Evolutionary conservation across 768 basidiomycete genomes (phyloP).

Genomic region (Lepiota brunneoincarnata): DNA sequence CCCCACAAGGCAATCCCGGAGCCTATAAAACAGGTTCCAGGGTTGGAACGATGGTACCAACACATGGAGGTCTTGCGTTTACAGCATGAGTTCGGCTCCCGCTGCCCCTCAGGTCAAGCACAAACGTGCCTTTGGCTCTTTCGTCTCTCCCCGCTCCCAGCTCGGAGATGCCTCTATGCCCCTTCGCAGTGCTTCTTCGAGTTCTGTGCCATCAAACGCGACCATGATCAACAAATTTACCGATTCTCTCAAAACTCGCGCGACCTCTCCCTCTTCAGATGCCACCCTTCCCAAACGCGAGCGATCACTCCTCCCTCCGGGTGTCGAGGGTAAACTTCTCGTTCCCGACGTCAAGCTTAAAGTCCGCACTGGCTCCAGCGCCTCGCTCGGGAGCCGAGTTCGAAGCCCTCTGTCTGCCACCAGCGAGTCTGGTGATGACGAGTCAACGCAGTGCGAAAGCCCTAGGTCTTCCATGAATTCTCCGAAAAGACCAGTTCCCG

Average conservation of each 20-base stretch:
- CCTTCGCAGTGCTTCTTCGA: conserved; percentile 8
- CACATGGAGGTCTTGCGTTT: conserved; percentile 61
- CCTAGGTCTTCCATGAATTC: conserved; percentile 20
- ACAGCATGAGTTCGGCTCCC: conserved; percentile 44
- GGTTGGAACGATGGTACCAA: conserved; percentile 67
- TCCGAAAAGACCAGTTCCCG: conserved; percentile 40
- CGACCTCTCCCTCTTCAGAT: conserved; percentile 3
- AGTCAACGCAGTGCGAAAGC: conserved; percentile 21
- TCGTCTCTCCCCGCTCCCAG: conserved; percentile 29
- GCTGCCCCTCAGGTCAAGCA: conserved; percentile 40
- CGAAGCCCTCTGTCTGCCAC: conserved; percentile 32
- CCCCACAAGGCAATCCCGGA: conserved; percentile 24
- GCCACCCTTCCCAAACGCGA: conserved; percentile 33
- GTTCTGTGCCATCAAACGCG: conserved; percentile 26
- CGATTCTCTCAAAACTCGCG: conserved; percentile 33
- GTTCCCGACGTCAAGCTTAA: conserved; percentile 42
- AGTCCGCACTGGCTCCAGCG: conserved; percentile 33
- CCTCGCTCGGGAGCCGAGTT: conserved; percentile 33
- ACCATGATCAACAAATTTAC: conserved; percentile 51
- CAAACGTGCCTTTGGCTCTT: background rate
- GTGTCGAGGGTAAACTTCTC: conserved; percentile 64
- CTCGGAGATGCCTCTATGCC: conserved; percentile 11
- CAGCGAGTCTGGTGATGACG: conserved; percentile 28
- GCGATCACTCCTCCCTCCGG: conserved; percentile 52
- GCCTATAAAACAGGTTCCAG: conserved; percentile 45